phyloP scores from a whole-genome alignment of 768 basidiomycete species.

The Boletus vinaceobasis region DNA sequence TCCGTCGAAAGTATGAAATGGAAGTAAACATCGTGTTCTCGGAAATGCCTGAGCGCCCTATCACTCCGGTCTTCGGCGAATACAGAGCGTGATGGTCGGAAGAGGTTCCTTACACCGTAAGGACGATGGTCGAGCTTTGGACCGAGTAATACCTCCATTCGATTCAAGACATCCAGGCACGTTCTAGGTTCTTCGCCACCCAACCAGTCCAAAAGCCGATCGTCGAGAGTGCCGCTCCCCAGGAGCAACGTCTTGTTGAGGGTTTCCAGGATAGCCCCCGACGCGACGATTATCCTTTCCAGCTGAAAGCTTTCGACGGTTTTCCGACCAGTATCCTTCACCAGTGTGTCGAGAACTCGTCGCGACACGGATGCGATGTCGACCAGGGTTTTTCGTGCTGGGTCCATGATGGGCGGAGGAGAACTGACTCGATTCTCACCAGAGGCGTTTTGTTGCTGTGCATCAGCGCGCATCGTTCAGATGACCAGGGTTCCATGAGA shows the following conservation, averaged over 20 bases:
- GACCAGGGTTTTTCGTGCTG: background rate
- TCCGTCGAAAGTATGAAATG: conserved; percentile 12
- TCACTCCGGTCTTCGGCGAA: background rate
- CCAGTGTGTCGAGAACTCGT: background rate
- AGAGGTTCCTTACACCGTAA: background rate
- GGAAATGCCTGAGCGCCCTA: conserved; percentile 6
- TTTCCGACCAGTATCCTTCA: background rate
- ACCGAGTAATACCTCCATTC: conserved; percentile 6
- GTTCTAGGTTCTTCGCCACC: background rate
- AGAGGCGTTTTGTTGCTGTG: too few relatives aligned
- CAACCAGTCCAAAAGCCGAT: conserved; percentile 11
- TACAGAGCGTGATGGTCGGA: background rate
- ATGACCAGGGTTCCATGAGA: too few relatives aligned
- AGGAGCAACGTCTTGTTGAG: background rate
- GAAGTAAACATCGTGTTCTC: background rate
- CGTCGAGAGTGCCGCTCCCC: background rate
- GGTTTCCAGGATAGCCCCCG: conserved; percentile 2
- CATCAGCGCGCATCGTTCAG: too few relatives aligned
- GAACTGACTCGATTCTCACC: too few relatives aligned
- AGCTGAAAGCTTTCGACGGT: conserved; percentile 1
- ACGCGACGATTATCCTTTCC: conserved; percentile 3
- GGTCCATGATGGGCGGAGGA: too few relatives aligned
- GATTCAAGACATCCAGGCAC: conserved; percentile 5
- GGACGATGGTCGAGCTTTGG: background rate
- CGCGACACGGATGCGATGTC: conserved; percentile 3